These are phyloP conservation scores for Geranium incanum DNA, from an alignment of 441 rosid species.

Conservation along the genomic window DNA sequence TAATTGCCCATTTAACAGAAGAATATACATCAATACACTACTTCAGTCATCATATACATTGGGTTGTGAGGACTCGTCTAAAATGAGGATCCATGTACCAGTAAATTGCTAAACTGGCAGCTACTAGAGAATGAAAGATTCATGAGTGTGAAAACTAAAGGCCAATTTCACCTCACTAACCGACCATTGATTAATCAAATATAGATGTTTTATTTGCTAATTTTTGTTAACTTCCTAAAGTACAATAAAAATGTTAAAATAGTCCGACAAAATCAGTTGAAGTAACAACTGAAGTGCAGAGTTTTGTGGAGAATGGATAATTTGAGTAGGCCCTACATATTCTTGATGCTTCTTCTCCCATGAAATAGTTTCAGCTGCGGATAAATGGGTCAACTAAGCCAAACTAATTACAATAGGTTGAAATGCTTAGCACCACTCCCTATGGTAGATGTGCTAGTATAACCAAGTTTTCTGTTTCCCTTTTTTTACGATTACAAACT, in stretches of 20 bases:
- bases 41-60: neutral
- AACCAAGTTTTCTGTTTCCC: neutral
- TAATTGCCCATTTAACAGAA: neutral
- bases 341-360: no score
- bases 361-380: no score
- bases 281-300: neutral
- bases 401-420: no score
- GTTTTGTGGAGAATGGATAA: no score
- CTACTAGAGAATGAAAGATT: neutral
- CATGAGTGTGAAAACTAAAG: neutral
- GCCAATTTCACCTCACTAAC: neutral
- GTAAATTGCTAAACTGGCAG: neutral
- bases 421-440: no score
- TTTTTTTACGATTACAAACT: neutral
- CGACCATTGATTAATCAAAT: neutral
- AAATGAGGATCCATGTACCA: neutral
- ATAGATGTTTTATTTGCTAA: neutral
- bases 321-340: no score
- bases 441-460: no score
- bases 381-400: no score
- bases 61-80: neutral
- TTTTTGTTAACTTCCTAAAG: neutral
- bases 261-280: neutral
- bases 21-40: neutral
- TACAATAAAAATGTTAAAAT: no score